Evolutionary conservation across 371 early-diverging fungal species (phyloP), one percentile per base, ranked within the genome.

Genomic region (Fennellomyces sp.): DNA sequence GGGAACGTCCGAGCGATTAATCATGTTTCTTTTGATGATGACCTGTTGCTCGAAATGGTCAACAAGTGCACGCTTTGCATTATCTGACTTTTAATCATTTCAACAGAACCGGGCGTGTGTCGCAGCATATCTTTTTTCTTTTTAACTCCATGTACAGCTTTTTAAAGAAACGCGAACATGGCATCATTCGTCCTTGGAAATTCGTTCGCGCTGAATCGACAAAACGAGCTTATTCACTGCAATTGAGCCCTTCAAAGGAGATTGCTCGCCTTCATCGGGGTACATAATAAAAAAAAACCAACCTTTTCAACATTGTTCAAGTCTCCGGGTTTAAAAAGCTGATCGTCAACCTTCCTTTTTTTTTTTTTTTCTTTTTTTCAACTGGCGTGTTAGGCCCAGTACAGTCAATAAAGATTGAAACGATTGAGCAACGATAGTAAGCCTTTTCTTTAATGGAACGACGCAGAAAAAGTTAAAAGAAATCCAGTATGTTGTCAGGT

Each of bases 371-470:
- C 15, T 28, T 33, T 28, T 2, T 21, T n/a, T 28, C 2, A 8
- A 15, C 17, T 60, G 31, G 4, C 0, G 5, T n/a, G n/a, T 47
- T 66, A 72, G 88, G 82, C 15, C 81, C 83, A 2, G 81, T 89
- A 17, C 79, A 76, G 36, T 68, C 75, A 8, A 59, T 89, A 13
- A 75, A 80, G 25, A 79, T 86, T 17, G 90, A 89, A 31, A 68
- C 63, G 12, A 67, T 80, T 21, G 90, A 88, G 35, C 74, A 77
- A 6, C 62, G 83, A 75, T 89, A 86, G 89, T 87, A 78, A 70
- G 80, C 28, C 27, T 21, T 2, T 12, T 28, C 5, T 39, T 39
- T 39, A 39, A 12, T 54, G 28, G 17, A 11, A 31, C 0, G 11
- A 28, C 30, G 29, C 3, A 50, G 31, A 28, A 15, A 50, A 50